Base-by-base conservation (phyloP, 306 rosid species). In the Senna tora region DNA sequence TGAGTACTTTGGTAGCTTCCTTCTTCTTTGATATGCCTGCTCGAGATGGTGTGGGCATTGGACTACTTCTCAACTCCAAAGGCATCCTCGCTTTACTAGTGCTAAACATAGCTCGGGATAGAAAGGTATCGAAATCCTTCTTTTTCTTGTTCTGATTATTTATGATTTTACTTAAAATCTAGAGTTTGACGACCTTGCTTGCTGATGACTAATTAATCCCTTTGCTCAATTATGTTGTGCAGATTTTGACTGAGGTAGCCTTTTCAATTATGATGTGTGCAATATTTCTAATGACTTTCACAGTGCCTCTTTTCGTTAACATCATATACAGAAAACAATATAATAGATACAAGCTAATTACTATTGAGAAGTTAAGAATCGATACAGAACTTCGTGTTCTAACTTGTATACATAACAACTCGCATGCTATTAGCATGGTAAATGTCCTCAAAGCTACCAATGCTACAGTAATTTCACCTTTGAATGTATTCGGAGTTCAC, bases 31-130 rank as follows among this genome's bases (percentile, higher is more conserved):
- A 79, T 0, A 73, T 83, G 77, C 41, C 75, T 10, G 13, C 45
- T 69, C 75, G 30, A 45, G 78, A 83, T 52, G 79, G 82, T 36
- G 41, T 71, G 60, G 77, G 82, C 57, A 32, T 83, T 74, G 87
- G 84, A 13, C n/a, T 83, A 4, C 75, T 83, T 14, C 50, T 80
- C 78, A 83, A 83, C 78, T 51, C 87, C 65, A 83, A 83, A 54
- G 84, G 82, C 38, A 25, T 80, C 75, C 57, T 83, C 55, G 41
- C 82, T 9, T n/a, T 83, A 2, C 28, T 83, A 49, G 45, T 83
- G 65, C 78, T 83, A 19, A 69, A 73, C 47, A 15, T 30, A 25
- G 87, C 78, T 10, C 50, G 77, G 78, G 84, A 83, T 47, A 63
- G 65, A 25, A 7, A 64, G 84, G 87, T 83, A 33, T n/a, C n/a